Evolutionary conservation across 2,329 filamentous ascomycete species (phyloP).

Genomic region (Trichophyton benhamiae): DNA sequence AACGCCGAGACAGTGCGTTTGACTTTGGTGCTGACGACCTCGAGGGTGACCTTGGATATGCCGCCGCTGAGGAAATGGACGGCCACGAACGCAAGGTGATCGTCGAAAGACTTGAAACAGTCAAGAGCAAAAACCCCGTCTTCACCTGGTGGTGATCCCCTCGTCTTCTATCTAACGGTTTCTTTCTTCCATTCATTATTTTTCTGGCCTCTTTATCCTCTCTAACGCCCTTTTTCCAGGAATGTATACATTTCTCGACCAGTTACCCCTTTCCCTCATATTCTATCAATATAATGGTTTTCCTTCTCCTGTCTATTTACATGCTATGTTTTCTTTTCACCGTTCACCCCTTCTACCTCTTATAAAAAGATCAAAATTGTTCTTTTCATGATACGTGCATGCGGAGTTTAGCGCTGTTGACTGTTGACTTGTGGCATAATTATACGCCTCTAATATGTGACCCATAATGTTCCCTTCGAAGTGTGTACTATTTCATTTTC

Average conservation of each 20-base stretch:
- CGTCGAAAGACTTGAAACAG: slow-evolving; percentile 87
- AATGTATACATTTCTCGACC: neutral
- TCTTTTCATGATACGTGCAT: slow-evolving; percentile 3
- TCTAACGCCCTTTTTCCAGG: neutral
- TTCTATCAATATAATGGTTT: neutral
- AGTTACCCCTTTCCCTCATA: neutral
- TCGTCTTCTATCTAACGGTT: slow-evolving; percentile 5
- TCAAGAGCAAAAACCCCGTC: slow-evolving; percentile 88
- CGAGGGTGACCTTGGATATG: slow-evolving; percentile 88
- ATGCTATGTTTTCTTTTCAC: slow-evolving; percentile 1
- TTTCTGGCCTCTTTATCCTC: neutral
- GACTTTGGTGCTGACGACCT: slow-evolving; percentile 59
- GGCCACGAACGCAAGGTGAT: slow-evolving; percentile 86
- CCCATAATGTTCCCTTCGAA: slow-evolving; percentile 1
- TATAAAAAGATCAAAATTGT: neutral
- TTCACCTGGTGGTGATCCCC: slow-evolving; percentile 80
- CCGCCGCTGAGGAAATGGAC: slow-evolving; percentile 87
- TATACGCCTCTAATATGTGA: neutral
- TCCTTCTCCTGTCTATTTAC: neutral
- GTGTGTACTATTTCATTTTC: slow-evolving; percentile 2
- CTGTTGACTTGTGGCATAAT: neutral
- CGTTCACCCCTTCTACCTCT: slow-evolving; percentile 11
- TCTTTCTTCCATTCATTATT: neutral
- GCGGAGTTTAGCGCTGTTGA: slow-evolving; percentile 3
- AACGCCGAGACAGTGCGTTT: slow-evolving; percentile 28